Evolutionary conservation across 305 asterid genomes (phyloP).

Genomic region (Ilex paraguariensis): DNA sequence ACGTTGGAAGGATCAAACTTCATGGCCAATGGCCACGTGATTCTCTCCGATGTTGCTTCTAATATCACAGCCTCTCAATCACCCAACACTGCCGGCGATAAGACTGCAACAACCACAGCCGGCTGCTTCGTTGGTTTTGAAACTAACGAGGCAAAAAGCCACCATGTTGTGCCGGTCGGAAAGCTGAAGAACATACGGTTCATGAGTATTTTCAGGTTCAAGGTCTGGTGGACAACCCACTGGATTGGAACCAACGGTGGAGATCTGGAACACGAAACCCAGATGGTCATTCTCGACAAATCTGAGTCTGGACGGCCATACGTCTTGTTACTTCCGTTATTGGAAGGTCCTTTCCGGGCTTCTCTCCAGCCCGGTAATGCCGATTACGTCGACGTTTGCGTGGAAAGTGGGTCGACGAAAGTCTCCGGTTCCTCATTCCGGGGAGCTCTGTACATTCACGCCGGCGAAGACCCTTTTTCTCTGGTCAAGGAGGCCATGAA

Average conservation of each 20-base stretch:
- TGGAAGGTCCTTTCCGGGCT: conserved; percentile 79
- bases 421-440: conserved; percentile 45
- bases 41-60: conserved; percentile 65
- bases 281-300: conserved; percentile 62
- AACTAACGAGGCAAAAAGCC: conserved; percentile 36
- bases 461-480: conserved; percentile 72
- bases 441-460: conserved; percentile 69
- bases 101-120: conserved; percentile 31
- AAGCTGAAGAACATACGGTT: conserved; percentile 63
- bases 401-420: conserved; percentile 76
- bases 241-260: conserved; percentile 76
- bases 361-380: conserved; percentile 72
- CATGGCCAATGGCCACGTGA: conserved; percentile 47
- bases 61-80: conserved; percentile 59
- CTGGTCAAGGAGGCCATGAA: conserved; percentile 72
- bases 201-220: conserved; percentile 93
- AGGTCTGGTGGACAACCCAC: conserved; percentile 99
- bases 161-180: conserved; percentile 76
- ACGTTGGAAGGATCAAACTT: conserved; percentile 49
- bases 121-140: conserved; percentile 91
- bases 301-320: conserved; percentile 48
- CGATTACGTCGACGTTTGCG: conserved; percentile 60
- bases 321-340: conserved; percentile 62
- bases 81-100: conserved; percentile 36
- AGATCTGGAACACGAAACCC: conserved; percentile 85